These are phyloP conservation scores for Claviceps lovelessii DNA, from an alignment of 2,329 filamentous ascomycete species.

Conservation along the genomic window DNA sequence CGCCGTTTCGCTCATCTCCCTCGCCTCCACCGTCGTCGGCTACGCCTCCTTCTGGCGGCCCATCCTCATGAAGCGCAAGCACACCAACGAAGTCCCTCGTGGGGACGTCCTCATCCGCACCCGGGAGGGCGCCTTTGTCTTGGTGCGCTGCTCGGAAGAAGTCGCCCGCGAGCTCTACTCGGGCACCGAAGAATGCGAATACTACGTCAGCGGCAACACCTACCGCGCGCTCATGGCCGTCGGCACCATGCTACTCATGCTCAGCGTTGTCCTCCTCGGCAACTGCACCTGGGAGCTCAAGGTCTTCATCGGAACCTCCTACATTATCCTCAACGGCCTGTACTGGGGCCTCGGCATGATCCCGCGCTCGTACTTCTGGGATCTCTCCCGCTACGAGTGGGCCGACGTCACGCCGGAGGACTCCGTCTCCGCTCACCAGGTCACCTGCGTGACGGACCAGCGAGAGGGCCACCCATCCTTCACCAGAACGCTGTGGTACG, in stretches of 20 bases:
- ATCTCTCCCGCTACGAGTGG: slow-evolving; percentile 37
- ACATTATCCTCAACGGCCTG: slow-evolving; percentile 43
- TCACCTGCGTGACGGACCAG: slow-evolving; percentile 16
- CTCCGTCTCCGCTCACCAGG: slow-evolving; percentile 20
- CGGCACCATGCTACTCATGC: slow-evolving; percentile 47
- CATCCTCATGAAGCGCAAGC: slow-evolving; percentile 35
- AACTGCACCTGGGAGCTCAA: slow-evolving; percentile 49
- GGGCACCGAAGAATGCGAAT: slow-evolving; percentile 45
- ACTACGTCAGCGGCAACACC: slow-evolving; percentile 29
- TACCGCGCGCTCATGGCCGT: slow-evolving; percentile 42
- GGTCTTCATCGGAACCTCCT: slow-evolving; percentile 40
- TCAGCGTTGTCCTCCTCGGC: slow-evolving; percentile 44
- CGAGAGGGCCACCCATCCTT: slow-evolving; percentile 32
- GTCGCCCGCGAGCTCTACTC: slow-evolving; percentile 49
- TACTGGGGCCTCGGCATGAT: slow-evolving; percentile 44
- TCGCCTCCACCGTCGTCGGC: slow-evolving; percentile 39
- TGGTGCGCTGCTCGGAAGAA: slow-evolving; percentile 43
- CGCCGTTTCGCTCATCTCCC: slow-evolving; percentile 36
- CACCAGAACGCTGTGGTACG: slow-evolving; percentile 44
- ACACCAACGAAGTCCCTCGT: slow-evolving; percentile 32
- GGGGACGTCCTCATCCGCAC: slow-evolving; percentile 50
- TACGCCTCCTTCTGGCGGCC: slow-evolving; percentile 45
- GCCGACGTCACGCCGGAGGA: slow-evolving; percentile 27
- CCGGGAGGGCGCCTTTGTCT: slow-evolving; percentile 43
- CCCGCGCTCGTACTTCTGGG: slow-evolving; percentile 38